A percentile compares a stretch with the other conserved stretches of the same genome.
Evolutionary conservation across 2,329 filamentous ascomycete genomes (phyloP).

Genomic region (Arthrinium phaeospermum): DNA sequence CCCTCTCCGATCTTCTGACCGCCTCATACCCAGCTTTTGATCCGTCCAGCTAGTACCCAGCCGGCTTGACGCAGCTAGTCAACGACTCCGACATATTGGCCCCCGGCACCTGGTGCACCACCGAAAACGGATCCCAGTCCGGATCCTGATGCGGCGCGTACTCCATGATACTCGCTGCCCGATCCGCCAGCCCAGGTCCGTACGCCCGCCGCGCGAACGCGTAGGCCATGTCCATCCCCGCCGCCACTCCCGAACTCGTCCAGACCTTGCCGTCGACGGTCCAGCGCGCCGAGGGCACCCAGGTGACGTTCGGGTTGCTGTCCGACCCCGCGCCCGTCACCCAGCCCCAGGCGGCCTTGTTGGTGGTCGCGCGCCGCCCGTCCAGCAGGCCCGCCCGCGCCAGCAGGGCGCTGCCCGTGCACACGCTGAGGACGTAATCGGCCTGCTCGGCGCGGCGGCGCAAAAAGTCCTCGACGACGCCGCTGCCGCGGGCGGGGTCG

Average conservation of each 20-base stretch:
- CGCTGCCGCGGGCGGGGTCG: constrained; percentile 24
- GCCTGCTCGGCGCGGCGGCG: constrained; percentile 48
- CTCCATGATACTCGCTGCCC: constrained; percentile 58
- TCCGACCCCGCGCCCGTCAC: constrained; percentile 24
- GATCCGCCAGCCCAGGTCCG: constrained; percentile 52
- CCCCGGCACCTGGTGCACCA: constrained; percentile 26
- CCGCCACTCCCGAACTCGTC: constrained; percentile 33
- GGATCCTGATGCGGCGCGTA: constrained; percentile 28
- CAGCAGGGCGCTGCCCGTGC: constrained; percentile 31
- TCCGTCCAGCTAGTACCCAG: background rate
- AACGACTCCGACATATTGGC: background rate
- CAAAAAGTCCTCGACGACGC: constrained; percentile 32
- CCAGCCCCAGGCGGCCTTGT: constrained; percentile 31
- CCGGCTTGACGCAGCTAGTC: background rate
- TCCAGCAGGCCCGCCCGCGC: constrained; percentile 30
- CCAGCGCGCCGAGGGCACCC: constrained; percentile 32
- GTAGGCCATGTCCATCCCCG: constrained; percentile 31
- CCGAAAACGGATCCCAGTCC: constrained; percentile 33
- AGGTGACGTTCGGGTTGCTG: constrained; percentile 41
- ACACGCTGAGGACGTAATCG: constrained; percentile 36
- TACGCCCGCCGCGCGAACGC: constrained; percentile 27
- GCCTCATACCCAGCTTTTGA: too few species aligned
- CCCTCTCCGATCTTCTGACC: too few species aligned
- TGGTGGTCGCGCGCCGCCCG: constrained; percentile 29
- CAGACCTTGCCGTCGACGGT: constrained; percentile 31